A percentile compares a stretch with the other conserved stretches of the same genome.
Conservation (phyloP, 176 grass and related monocot species). For the Microstegium vimineum region DNA sequence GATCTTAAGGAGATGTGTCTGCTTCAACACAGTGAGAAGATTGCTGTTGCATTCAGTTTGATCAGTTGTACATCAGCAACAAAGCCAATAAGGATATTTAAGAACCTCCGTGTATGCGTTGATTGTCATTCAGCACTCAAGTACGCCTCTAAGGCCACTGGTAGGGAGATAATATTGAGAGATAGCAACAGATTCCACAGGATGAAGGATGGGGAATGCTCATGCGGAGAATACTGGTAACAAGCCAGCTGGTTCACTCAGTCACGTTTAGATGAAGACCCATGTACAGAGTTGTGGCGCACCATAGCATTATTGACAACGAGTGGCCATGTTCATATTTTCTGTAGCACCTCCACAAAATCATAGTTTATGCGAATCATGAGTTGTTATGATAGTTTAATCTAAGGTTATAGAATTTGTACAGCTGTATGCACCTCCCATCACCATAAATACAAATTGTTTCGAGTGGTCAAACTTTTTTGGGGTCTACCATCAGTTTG, state of each 20-base stretch:
- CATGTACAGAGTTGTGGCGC: not conserved
- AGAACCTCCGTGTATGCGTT: conserved; percentile 76
- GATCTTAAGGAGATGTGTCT: conserved; percentile 81
- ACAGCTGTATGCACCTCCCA: not conserved
- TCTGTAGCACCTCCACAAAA: not conserved
- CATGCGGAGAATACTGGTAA: conserved; percentile 71
- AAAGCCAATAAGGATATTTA: conserved; percentile 86
- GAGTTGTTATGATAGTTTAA: not conserved
- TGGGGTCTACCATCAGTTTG: not conserved
- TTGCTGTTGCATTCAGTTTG: conserved; percentile 69
- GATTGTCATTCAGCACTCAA: conserved; percentile 80
- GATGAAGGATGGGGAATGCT: conserved; percentile 66
- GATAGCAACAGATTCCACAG: conserved; percentile 88
- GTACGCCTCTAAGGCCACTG: conserved; percentile 64
- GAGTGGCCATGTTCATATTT: not conserved
- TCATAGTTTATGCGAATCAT: not conserved
- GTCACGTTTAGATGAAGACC: not conserved
- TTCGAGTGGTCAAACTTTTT: not conserved
- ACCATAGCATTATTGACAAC: not conserved
- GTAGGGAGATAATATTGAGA: conserved; percentile 70
- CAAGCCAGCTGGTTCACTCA: not conserved
- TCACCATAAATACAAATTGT: not conserved
- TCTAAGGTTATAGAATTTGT: not conserved
- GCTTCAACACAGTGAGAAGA: conserved; percentile 91
- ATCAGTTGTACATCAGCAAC: conserved; percentile 41